Conservation (phyloP, 2,329 filamentous ascomycete genomes). For the Scedosporium dehoogii region DNA sequence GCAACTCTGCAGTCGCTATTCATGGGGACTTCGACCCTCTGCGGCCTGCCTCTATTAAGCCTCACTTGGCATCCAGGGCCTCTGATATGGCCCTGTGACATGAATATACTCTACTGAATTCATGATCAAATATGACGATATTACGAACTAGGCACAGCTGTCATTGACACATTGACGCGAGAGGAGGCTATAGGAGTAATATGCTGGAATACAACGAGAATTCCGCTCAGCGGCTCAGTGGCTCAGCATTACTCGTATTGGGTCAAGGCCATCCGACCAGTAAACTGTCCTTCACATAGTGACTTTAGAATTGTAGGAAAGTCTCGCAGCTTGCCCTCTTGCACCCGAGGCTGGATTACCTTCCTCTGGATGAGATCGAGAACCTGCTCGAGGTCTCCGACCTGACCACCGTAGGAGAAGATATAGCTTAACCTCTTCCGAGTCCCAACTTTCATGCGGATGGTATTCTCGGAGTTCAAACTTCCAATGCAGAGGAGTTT, state of each 20-base stretch:
- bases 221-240: too few relatives aligned
- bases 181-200: too few relatives aligned
- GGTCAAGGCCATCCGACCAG: slow-evolving; percentile 15
- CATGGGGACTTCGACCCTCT: too few relatives aligned
- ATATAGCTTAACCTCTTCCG: slow-evolving; percentile 29
- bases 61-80: too few relatives aligned
- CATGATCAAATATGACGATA: too few relatives aligned
- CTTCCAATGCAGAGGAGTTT: slow-evolving; percentile 30
- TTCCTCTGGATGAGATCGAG: slow-evolving; percentile 22
- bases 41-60: too few relatives aligned
- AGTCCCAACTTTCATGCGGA: slow-evolving; percentile 33
- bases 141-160: too few relatives aligned
- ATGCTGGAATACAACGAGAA: not conserved
- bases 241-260: slow-evolving; percentile 6
- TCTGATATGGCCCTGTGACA: too few relatives aligned
- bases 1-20: too few relatives aligned
- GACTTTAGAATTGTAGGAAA: slow-evolving; percentile 23
- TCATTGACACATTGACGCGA: too few relatives aligned
- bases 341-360: slow-evolving; percentile 23
- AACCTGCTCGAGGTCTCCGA: slow-evolving; percentile 25
- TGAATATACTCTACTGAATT: too few relatives aligned
- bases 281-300: slow-evolving; percentile 23
- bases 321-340: slow-evolving; percentile 19
- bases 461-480: slow-evolving; percentile 25
- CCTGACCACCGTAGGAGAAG: slow-evolving; percentile 32